Evolutionary conservation across 495 filamentous ascomycete genomes (phyloP).

Genomic region (Penicillium desertorum): DNA sequence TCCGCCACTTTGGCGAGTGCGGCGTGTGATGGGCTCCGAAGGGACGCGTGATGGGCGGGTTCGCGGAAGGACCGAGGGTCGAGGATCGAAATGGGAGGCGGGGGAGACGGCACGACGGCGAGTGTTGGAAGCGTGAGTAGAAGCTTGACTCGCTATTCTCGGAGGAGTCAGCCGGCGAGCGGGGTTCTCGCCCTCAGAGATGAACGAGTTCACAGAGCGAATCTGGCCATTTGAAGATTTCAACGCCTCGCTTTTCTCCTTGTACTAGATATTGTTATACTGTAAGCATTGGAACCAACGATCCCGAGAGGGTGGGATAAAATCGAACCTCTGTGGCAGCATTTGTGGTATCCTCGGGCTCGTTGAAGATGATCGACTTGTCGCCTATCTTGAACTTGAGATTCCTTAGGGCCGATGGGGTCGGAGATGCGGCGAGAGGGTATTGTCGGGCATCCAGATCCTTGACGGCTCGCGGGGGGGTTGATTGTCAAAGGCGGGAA

Average conservation of each 20-base stretch:
- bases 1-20: constrained; percentile 33
- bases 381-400: constrained; percentile 72
- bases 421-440: constrained; percentile 78
- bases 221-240: constrained; percentile 56
- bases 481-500: constrained; percentile 82
- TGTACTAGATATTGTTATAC: constrained; percentile 40
- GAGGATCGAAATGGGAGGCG: constrained; percentile 58
- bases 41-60: constrained; percentile 33
- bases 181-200: constrained; percentile 32
- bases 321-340: constrained; percentile 60
- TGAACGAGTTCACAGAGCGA: constrained; percentile 47
- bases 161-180: constrained; percentile 30
- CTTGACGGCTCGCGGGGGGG: constrained; percentile 65
- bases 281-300: constrained; percentile 15
- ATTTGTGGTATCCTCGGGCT: constrained; percentile 59
- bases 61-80: constrained; percentile 38
- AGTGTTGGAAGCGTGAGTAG: constrained; percentile 25
- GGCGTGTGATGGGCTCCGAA: constrained; percentile 38
- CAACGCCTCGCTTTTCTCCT: constrained; percentile 50
- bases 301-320: not conserved
- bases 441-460: constrained; percentile 86
- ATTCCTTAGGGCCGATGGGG: constrained; percentile 70
- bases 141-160: constrained; percentile 30
- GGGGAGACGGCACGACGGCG: constrained; percentile 57
- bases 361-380: constrained; percentile 62